These are phyloP conservation scores for Cajanus cajan DNA, from an alignment of 306 rosid genomes.

Conservation along the genomic window DNA sequence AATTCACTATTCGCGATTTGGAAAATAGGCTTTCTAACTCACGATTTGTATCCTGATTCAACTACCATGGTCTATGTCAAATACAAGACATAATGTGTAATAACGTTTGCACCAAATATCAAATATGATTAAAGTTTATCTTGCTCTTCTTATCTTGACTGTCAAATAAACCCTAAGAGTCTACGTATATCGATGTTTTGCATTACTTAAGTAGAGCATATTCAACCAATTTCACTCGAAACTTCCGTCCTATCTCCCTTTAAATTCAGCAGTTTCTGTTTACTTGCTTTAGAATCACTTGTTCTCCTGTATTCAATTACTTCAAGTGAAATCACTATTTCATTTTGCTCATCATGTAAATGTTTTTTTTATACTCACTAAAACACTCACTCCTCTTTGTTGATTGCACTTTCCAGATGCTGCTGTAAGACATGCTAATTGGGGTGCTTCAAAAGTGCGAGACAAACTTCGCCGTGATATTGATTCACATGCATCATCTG, in stretches of 20 bases:
- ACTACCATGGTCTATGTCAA: too few relatives aligned
- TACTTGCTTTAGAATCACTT: slow-evolving; percentile 8
- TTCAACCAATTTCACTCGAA: not conserved
- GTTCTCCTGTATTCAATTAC: slow-evolving; percentile 6
- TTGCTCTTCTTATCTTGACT: too few relatives aligned
- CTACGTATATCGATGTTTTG: not conserved
- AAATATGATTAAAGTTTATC: too few relatives aligned
- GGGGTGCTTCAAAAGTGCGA: slow-evolving; percentile 65
- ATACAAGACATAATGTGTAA: too few relatives aligned
- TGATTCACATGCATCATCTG: slow-evolving; percentile 57
- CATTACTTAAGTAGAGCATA: not conserved
- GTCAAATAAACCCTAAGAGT: not conserved
- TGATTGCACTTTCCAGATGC: slow-evolving; percentile 55
- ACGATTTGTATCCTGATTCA: too few relatives aligned
- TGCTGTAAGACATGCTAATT: slow-evolving; percentile 54
- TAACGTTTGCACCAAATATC: too few relatives aligned
- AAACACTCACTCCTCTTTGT: not conserved
- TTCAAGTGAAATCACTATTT: not conserved
- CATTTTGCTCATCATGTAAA: not conserved
- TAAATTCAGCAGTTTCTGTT: not conserved
- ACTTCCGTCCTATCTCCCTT: not conserved
- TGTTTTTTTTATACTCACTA: not conserved
- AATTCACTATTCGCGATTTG: too few relatives aligned
- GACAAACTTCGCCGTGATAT: slow-evolving; percentile 78
- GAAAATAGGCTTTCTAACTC: too few relatives aligned